Conservation (phyloP, 2,329 filamentous ascomycete species). For the Neonectria hederae region DNA sequence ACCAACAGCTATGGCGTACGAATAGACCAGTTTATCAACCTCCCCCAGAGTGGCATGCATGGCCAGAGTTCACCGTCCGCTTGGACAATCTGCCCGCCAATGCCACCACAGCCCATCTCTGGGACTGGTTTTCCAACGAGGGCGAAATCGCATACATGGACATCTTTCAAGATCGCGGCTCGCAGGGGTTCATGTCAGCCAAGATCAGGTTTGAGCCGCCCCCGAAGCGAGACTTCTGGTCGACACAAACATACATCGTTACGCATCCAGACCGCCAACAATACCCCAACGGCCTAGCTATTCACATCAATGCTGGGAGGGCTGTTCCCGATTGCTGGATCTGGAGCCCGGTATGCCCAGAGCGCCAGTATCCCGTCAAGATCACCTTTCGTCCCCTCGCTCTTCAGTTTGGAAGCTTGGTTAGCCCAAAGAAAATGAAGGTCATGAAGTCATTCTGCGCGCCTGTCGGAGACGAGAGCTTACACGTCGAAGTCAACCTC, state of each 20-base stretch:
- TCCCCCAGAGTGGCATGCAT: slow-evolving; percentile 45
- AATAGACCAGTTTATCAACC: slow-evolving; percentile 1
- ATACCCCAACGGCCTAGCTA: slow-evolving; percentile 32
- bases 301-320: slow-evolving; percentile 26
- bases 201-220: slow-evolving; percentile 67
- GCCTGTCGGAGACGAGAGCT: slow-evolving; percentile 10
- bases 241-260: slow-evolving; percentile 43
- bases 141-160: slow-evolving; percentile 67
- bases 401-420: slow-evolving; percentile 71
- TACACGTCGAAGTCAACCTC: slow-evolving; percentile 47
- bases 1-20: neutral
- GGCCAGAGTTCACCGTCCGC: slow-evolving; percentile 46
- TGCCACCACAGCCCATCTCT: slow-evolving; percentile 57
- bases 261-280: slow-evolving; percentile 31
- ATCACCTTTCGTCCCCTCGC: slow-evolving; percentile 55
- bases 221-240: slow-evolving; percentile 63
- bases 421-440: slow-evolving; percentile 65
- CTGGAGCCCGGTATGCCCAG: slow-evolving; percentile 29
- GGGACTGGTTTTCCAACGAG: slow-evolving; percentile 59
- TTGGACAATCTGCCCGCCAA: slow-evolving; percentile 48
- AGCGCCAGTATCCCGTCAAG: slow-evolving; percentile 42
- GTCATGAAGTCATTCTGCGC: slow-evolving; percentile 57
- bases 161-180: slow-evolving; percentile 48
- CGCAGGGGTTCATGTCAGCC: slow-evolving; percentile 44
- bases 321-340: slow-evolving; percentile 26